Evolutionary conservation across 805 yeast genomes (phyloP), one percentile per base, ranked within the genome.

Genomic region (Yarrowia bubula): DNA sequence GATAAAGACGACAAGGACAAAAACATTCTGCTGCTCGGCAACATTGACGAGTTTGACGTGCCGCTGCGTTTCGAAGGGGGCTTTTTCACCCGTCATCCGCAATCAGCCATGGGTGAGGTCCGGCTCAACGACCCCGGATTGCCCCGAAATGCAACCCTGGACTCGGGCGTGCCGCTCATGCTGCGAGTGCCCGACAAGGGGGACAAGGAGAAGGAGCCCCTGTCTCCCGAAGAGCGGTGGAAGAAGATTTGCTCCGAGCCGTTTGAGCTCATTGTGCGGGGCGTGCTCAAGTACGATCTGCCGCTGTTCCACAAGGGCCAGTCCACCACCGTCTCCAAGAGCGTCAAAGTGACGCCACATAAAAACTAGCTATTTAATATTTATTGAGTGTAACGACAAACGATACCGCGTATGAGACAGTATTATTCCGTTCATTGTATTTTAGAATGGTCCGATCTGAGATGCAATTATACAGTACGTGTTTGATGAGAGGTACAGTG

Each of bases 241-340:
- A 58, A 58, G 43, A 44, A 58, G 41, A 58, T 58, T 10, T 58
- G 51, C 35, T 58, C 64, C 28, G 51, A 58, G 43, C 96, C 96
- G 11, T 93, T 92, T 74, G 97, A 91, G 67, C 78, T 93, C 69
- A 88, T 91, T 18, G 80, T 93, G 3, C 80, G 96, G 58, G 98
- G 98, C 1, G 85, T 87, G 22, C 80, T 93, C 73, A 85, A 84
- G 71, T 93, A 93, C 75, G 84, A 83, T 58, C 78, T 92, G 63
- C 95, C 96, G n/a, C 43, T 58, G 10, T 58, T 58, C 43, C 64
- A 58, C 43, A 43, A 37, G 43, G 35, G 35, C 4, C 64, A 58
- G 43, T 58, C 64, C 8, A 44, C 64, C 51, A 43, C 51, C n/a
- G 51, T 58, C 14, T 58, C 64, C 42, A 58, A 58, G 51, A 58